These are phyloP conservation scores for Auriscalpium orientale DNA, from an alignment of 768 basidiomycete genomes.

Conservation along the genomic window DNA sequence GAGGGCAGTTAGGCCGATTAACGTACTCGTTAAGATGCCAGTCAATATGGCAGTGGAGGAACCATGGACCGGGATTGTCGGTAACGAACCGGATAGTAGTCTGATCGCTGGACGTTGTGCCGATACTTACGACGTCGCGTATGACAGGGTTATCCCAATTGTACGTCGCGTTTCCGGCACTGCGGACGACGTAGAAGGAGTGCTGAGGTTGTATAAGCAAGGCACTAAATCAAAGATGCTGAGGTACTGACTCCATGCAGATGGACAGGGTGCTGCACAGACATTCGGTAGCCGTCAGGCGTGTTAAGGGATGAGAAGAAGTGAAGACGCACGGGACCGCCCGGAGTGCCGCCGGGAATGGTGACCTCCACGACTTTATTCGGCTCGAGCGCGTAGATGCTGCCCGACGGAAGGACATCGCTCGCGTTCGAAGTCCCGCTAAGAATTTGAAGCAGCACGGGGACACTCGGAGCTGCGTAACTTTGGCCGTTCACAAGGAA, in stretches of 20 bases:
- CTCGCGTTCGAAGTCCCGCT: conserved; percentile 35
- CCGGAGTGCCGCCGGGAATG: not conserved
- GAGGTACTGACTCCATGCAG: conserved; percentile 2
- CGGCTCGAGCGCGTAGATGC: not conserved
- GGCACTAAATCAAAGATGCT: not conserved
- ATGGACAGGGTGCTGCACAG: conserved; percentile 2
- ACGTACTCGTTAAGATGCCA: conserved; percentile 20
- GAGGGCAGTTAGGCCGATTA: too few relatives aligned
- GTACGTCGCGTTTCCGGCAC: conserved; percentile 9
- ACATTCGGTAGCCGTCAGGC: not conserved
- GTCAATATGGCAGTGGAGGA: conserved; percentile 26
- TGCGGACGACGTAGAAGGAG: conserved; percentile 15
- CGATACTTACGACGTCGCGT: conserved; percentile 34
- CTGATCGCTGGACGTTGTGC: not conserved
- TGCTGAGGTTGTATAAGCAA: conserved; percentile 3
- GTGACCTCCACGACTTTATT: not conserved
- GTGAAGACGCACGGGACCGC: not conserved
- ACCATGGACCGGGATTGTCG: conserved; percentile 24
- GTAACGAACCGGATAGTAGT: conserved; percentile 23
- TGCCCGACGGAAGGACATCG: conserved; percentile 27
- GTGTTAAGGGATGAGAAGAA: too few relatives aligned
- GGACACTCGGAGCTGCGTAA: conserved; percentile 29
- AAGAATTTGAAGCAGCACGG: conserved; percentile 43
- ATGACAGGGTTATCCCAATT: conserved; percentile 33
- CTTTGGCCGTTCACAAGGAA: conserved; percentile 29